Evolutionary conservation across 2,329 filamentous ascomycete genomes (phyloP).

Genomic region (Pseudogymnoascus sp.): DNA sequence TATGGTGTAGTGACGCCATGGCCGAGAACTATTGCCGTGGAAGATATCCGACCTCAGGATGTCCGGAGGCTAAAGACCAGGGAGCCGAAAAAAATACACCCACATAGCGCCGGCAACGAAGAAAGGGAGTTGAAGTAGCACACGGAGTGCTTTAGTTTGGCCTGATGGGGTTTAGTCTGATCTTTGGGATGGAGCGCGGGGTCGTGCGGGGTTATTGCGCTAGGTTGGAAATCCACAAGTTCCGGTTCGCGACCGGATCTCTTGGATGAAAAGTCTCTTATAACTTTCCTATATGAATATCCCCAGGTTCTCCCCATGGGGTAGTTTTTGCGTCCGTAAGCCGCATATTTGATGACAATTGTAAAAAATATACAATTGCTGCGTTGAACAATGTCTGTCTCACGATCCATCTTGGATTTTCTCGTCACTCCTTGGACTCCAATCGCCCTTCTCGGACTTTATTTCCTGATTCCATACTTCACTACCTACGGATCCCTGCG

Average conservation of each 20-base stretch:
- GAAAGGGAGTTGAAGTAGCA: background rate
- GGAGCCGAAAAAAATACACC: background rate
- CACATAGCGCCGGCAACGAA: constrained; percentile 1
- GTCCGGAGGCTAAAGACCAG: background rate
- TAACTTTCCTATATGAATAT: constrained; percentile 3
- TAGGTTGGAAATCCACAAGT: background rate
- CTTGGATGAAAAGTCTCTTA: background rate
- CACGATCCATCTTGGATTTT: constrained; percentile 29
- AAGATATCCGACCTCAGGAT: background rate
- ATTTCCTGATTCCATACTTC: constrained; percentile 26
- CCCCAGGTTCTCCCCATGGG: background rate
- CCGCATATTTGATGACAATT: background rate
- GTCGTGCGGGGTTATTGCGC: background rate
- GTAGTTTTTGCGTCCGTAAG: background rate
- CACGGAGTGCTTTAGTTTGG: background rate
- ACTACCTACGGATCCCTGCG: constrained; percentile 23
- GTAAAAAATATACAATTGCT: background rate
- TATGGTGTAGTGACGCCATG: background rate
- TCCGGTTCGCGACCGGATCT: background rate
- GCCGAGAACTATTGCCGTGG: background rate
- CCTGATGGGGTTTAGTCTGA: background rate
- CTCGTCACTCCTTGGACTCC: constrained; percentile 40
- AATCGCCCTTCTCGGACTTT: constrained; percentile 35
- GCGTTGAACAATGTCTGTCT: constrained; percentile 13
- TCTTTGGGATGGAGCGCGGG: background rate